phyloP scores from a whole-genome alignment of 495 filamentous ascomycete species.

The Neurospora sp. region DNA sequence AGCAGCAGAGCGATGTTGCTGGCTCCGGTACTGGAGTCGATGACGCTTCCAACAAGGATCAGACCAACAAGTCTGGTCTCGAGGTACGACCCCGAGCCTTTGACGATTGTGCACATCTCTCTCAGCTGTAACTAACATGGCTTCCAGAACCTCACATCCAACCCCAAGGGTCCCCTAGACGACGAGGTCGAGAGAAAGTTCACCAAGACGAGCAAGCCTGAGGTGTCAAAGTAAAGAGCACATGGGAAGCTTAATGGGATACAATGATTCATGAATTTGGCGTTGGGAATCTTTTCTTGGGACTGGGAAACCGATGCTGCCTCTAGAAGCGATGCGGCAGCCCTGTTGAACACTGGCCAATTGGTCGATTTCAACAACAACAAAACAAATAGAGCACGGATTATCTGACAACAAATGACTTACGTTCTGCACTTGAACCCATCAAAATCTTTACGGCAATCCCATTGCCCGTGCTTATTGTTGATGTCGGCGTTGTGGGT shows the following conservation, averaged over 20 bases:
- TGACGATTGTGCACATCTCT: background rate
- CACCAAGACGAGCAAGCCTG: constrained; percentile 26
- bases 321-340: background rate
- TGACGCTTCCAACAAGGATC: constrained; percentile 37
- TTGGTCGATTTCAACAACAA: background rate
- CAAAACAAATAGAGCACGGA: background rate
- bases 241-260: background rate
- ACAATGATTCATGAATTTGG: background rate
- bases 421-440: background rate
- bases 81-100: constrained; percentile 25
- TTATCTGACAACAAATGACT: background rate
- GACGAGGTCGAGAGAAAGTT: constrained; percentile 58
- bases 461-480: background rate
- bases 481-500: background rate
- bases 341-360: background rate
- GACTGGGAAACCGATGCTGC: background rate
- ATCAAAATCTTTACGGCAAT: background rate
- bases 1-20: constrained; percentile 49
- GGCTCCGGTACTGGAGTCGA: constrained; percentile 47
- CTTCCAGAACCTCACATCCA: constrained; percentile 42
- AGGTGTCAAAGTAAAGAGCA: background rate
- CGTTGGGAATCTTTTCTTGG: constrained; percentile 5
- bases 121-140: constrained; percentile 5
- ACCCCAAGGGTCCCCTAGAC: constrained; percentile 64
- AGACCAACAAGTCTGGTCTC: constrained; percentile 35